A percentile compares a stretch with the other conserved stretches of the same genome.
Conservation (phyloP, 257 asterid genomes). For the Gentiana straminea region DNA sequence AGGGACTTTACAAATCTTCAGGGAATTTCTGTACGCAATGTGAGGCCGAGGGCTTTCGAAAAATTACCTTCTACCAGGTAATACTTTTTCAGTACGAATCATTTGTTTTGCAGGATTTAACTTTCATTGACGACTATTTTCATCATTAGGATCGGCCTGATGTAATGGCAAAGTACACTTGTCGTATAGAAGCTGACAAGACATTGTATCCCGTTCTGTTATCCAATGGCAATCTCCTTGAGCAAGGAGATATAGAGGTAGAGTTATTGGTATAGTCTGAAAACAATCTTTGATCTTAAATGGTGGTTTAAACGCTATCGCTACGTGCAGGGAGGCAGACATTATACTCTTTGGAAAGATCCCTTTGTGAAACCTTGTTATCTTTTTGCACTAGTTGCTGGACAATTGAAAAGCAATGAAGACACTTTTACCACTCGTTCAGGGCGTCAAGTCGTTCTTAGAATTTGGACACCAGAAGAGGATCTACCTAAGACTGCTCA, state of each 20-base stretch:
- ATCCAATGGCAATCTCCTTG: constrained; percentile 81
- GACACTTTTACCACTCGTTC: constrained; percentile 76
- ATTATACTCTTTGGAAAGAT: constrained; percentile 83
- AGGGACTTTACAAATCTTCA: constrained; percentile 95
- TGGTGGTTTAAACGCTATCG: background rate
- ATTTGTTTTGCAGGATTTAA: background rate
- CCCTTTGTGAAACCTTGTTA: constrained; percentile 93
- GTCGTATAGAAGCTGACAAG: constrained; percentile 89
- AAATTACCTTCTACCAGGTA: constrained; percentile 92
- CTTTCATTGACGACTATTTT: constrained; percentile 15
- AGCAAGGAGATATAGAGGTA: constrained; percentile 88
- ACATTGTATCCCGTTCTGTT: constrained; percentile 78
- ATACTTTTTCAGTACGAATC: background rate
- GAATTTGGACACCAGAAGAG: constrained; percentile 87
- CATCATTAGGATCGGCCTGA: constrained; percentile 86
- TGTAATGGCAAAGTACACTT: constrained; percentile 87
- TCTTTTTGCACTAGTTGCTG: constrained; percentile 95
- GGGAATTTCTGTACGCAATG: constrained; percentile 97
- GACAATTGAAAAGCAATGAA: constrained; percentile 81
- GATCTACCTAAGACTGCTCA: constrained; percentile 89
- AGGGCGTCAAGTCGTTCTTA: constrained; percentile 67
- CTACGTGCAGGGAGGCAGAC: constrained; percentile 53
- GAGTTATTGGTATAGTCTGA: background rate
- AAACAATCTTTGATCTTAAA: background rate
- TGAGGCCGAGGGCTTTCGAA: constrained; percentile 95